Percentiles rank a stretch among this genome's conserved stretches.
Evolutionary conservation across 352 stramenopile genomes (phyloP).

Genomic region (Pythium chondricola): DNA sequence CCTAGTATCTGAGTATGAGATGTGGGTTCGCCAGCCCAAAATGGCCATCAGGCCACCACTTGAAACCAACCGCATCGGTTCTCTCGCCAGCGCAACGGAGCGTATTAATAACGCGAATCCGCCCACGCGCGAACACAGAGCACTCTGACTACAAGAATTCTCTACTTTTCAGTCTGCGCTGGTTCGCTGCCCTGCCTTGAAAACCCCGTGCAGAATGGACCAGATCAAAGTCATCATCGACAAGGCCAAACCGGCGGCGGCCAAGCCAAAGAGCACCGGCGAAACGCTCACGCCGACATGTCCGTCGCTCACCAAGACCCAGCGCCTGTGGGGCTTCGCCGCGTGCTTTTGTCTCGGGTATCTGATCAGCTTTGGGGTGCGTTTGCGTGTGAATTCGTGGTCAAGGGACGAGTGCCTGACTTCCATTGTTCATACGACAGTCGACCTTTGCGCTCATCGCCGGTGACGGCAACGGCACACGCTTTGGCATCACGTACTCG

Average conservation of each 20-base stretch:
- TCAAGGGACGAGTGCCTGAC: too few relatives aligned
- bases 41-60: neutral
- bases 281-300: slow-evolving; percentile 56
- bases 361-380: slow-evolving; percentile 78
- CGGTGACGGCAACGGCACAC: slow-evolving; percentile 57
- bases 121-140: too few relatives aligned
- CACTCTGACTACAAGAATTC: too few relatives aligned
- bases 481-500: slow-evolving; percentile 80
- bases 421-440: too few relatives aligned
- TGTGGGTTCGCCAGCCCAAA: neutral
- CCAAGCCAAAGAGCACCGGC: slow-evolving; percentile 5
- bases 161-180: too few relatives aligned
- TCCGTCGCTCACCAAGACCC: slow-evolving; percentile 55
- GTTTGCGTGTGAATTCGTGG: slow-evolving; percentile 1
- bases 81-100: neutral
- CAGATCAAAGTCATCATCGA: slow-evolving; percentile 77
- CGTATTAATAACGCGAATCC: too few relatives aligned
- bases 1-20: slow-evolving; percentile 11
- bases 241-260: slow-evolving; percentile 32
- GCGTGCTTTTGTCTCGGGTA: slow-evolving; percentile 78
- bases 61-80: too few relatives aligned
- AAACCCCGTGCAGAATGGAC: too few relatives aligned
- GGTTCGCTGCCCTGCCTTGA: too few relatives aligned
- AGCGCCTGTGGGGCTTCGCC: slow-evolving; percentile 67
- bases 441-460: slow-evolving; percentile 76